These are phyloP conservation scores for Kodamaea plutei DNA, from an alignment of 1,139 yeast species.

Conservation along the genomic window DNA sequence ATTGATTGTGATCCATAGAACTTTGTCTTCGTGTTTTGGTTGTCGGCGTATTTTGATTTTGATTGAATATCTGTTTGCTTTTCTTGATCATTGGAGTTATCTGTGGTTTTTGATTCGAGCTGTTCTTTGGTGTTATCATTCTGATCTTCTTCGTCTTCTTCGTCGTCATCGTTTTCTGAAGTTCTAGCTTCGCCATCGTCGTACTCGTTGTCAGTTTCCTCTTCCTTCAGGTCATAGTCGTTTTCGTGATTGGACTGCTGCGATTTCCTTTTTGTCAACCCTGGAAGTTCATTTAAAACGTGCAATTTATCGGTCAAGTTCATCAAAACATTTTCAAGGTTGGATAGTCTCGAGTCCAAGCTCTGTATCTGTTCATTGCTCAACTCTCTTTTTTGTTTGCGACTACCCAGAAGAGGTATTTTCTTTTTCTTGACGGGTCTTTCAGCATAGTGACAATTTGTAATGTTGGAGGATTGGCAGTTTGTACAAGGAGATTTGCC, in stretches of 20 bases:
- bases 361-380: slow-evolving; percentile 11
- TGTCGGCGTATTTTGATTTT: not conserved
- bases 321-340: slow-evolving; percentile 22
- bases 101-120: not conserved
- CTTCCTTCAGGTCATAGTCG: slow-evolving; percentile 5
- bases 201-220: slow-evolving; percentile 3
- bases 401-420: not conserved
- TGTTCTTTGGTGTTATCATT: not conserved
- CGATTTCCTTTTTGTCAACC: not conserved
- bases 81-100: not conserved
- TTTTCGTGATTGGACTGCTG: slow-evolving; percentile 2
- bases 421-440: slow-evolving; percentile 17
- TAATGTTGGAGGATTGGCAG: slow-evolving; percentile 15
- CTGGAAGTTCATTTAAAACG: slow-evolving; percentile 3
- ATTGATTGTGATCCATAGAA: slow-evolving; percentile 41
- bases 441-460: slow-evolving; percentile 28
- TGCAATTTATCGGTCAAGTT: slow-evolving; percentile 17
- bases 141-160: slow-evolving; percentile 3
- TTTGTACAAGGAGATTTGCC: slow-evolving; percentile 21
- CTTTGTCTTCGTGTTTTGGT: slow-evolving; percentile 10
- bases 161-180: slow-evolving; percentile 1
- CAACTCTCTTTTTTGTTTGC: slow-evolving; percentile 1
- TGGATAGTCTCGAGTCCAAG: slow-evolving; percentile 21
- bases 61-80: slow-evolving; percentile 1
- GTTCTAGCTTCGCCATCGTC: not conserved